Percentiles rank a stretch among this genome's conserved stretches.
phyloP scores from a whole-genome alignment of 805 yeast species.

The Spathaspora passalidarum region DNA sequence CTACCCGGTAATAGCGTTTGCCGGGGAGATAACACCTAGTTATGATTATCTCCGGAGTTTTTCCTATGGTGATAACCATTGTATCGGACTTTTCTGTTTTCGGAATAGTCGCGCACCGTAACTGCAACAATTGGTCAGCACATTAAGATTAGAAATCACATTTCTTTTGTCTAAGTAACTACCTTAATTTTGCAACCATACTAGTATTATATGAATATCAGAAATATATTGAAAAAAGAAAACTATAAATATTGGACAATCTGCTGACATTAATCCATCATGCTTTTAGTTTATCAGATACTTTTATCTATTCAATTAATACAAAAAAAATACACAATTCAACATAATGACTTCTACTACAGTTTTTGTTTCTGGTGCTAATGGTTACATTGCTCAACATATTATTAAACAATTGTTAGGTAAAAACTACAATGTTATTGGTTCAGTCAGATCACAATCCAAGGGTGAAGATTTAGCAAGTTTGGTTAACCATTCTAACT shows the following conservation, averaged over 20 bases:
- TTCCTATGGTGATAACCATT: not conserved
- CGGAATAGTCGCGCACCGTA: not conserved
- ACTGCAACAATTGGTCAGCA: not conserved
- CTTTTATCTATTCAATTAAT: not conserved
- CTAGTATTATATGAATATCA: no score
- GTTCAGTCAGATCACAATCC: constrained; percentile 45
- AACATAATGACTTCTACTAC: constrained; percentile 15
- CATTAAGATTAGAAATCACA: not conserved
- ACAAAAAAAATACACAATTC: not conserved
- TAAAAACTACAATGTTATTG: constrained; percentile 44
- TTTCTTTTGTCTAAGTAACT: no score
- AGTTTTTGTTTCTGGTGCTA: constrained; percentile 49
- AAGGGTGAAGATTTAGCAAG: constrained; percentile 38
- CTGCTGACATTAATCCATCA: not conserved
- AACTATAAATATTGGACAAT: not conserved
- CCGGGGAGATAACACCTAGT: no score
- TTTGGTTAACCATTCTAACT: constrained; percentile 10
- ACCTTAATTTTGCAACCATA: not conserved
- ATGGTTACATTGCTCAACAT: constrained; percentile 53
- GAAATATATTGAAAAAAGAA: no score
- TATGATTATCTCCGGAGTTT: not conserved
- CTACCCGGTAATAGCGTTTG: not conserved
- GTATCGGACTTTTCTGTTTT: not conserved
- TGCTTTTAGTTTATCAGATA: not conserved
- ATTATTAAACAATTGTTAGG: constrained; percentile 37